Percentiles rank a stretch among this genome's conserved stretches.
Conservation (phyloP, 768 basidiomycete species). For the Suillus clintonianus region DNA sequence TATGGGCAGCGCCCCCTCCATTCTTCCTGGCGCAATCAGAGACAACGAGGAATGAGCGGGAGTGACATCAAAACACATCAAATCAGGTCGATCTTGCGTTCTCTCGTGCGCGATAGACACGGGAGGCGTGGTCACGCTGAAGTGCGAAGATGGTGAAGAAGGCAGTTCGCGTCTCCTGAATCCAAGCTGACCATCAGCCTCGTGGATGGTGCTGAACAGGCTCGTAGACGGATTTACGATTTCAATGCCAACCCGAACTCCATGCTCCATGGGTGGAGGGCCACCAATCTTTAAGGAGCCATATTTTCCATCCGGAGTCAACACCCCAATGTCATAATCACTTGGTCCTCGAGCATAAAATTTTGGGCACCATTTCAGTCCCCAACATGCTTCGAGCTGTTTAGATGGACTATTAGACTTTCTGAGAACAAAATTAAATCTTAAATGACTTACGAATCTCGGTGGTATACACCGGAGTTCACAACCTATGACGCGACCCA, state of each 20-base stretch:
- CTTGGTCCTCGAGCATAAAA: constrained; percentile 27
- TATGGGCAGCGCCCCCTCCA: background rate
- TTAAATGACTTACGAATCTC: constrained; percentile 23
- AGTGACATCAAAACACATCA: background rate
- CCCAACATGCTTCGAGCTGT: constrained; percentile 32
- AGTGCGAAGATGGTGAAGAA: background rate
- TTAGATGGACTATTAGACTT: constrained; percentile 4
- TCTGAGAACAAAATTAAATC: background rate
- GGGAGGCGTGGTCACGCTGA: background rate
- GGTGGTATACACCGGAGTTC: constrained; percentile 32
- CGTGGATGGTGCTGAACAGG: background rate
- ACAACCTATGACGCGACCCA: constrained; percentile 27
- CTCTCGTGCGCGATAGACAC: background rate
- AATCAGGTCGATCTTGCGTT: background rate
- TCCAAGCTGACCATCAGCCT: background rate
- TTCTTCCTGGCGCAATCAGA: background rate
- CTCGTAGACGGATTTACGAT: background rate
- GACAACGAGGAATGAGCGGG: background rate
- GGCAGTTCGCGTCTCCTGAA: background rate
- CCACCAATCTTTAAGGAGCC: background rate
- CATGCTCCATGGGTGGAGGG: background rate
- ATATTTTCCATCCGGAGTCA: constrained; percentile 1
- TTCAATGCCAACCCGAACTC: background rate
- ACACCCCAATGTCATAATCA: constrained; percentile 1
- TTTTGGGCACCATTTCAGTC: constrained; percentile 29